phyloP scores from a whole-genome alignment of 768 basidiomycete species.

The Psilocybe subaeruginosa region DNA sequence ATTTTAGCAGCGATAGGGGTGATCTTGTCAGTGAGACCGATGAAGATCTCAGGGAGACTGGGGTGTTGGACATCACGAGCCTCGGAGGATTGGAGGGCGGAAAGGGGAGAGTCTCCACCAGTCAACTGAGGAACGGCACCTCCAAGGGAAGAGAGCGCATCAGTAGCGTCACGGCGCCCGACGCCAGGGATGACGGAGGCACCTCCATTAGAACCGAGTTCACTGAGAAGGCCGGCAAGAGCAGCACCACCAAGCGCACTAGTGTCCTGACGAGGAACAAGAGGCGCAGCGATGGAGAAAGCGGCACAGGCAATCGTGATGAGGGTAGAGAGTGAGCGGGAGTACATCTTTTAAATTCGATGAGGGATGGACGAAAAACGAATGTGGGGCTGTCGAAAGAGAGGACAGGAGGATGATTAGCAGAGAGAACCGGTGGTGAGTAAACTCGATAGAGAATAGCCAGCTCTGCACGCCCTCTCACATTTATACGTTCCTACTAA shows the following conservation, averaged over 20 bases:
- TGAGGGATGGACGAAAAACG: neutral
- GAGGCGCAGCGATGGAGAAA: slow-evolving; percentile 13
- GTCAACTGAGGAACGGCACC: too few relatives aligned
- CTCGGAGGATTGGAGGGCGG: neutral
- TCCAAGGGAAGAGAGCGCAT: too few relatives aligned
- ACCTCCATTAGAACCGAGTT: too few relatives aligned
- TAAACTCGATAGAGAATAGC: neutral
- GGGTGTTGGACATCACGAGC: slow-evolving; percentile 1
- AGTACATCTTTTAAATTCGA: slow-evolving; percentile 22
- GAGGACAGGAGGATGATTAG: neutral
- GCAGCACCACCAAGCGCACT: neutral
- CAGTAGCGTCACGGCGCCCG: too few relatives aligned
- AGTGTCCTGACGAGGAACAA: neutral
- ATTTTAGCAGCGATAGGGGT: slow-evolving; percentile 16
- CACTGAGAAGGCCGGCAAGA: too few relatives aligned
- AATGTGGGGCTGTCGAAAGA: slow-evolving; percentile 17
- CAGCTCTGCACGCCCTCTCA: too few relatives aligned
- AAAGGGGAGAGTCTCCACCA: too few relatives aligned
- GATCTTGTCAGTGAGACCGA: slow-evolving; percentile 9
- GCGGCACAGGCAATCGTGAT: slow-evolving; percentile 23
- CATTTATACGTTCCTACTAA: neutral
- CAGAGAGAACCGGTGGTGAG: neutral
- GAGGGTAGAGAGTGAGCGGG: slow-evolving; percentile 24
- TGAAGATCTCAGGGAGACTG: slow-evolving; percentile 17
- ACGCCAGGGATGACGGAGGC: too few relatives aligned